Conservation (phyloP, 768 basidiomycete species). For the Neoboletus brunneissimus region DNA sequence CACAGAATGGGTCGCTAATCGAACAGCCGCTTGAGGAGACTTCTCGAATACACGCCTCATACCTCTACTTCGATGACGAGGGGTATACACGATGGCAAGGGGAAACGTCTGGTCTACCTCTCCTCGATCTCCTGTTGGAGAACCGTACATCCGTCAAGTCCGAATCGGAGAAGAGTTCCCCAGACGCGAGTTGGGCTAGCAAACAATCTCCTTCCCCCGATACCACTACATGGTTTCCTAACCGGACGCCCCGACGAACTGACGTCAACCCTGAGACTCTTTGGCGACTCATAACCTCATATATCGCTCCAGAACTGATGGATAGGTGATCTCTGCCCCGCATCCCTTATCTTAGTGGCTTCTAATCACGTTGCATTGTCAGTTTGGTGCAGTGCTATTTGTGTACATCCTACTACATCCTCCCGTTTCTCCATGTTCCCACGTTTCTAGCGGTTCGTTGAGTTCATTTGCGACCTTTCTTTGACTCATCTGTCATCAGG, state of each 20-base stretch:
- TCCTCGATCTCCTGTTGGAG: constrained; percentile 81
- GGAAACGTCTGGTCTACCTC: constrained; percentile 87
- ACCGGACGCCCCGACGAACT: constrained; percentile 67
- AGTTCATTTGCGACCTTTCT: constrained; percentile 7
- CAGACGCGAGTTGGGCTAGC: constrained; percentile 29
- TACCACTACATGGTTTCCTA: constrained; percentile 72
- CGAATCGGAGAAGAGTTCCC: constrained; percentile 29
- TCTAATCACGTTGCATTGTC: constrained; percentile 13
- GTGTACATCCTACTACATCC: constrained; percentile 89
- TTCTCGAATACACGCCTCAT: constrained; percentile 69
- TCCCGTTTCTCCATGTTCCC: constrained; percentile 91
- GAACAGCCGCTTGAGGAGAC: constrained; percentile 58
- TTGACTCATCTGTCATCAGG: constrained; percentile 42
- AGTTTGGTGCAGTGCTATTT: constrained; percentile 82
- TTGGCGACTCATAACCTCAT: constrained; percentile 85
- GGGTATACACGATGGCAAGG: constrained; percentile 90
- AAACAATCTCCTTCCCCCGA: constrained; percentile 36
- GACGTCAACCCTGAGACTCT: constrained; percentile 84
- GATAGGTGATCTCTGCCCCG: constrained; percentile 62
- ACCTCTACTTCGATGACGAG: constrained; percentile 85
- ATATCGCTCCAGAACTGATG: constrained; percentile 88
- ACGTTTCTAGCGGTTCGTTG: constrained; percentile 71
- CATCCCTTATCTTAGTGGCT: constrained; percentile 5
- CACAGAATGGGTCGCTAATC: constrained; percentile 17
- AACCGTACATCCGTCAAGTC: constrained; percentile 47